Evolutionary conservation across 306 rosid species (phyloP).

Genomic region (Prunus armeniaca): DNA sequence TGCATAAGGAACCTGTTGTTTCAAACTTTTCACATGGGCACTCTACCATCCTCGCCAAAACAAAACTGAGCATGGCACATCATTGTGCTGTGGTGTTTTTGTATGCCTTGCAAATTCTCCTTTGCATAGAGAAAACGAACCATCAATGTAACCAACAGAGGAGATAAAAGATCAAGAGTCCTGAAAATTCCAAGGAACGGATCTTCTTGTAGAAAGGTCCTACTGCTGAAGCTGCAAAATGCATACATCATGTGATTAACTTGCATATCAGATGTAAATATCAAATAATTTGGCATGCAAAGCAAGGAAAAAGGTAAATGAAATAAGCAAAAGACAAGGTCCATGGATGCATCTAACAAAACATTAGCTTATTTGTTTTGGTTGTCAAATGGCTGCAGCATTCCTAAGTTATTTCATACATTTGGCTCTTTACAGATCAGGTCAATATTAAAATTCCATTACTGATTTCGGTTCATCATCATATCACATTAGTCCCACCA

Average conservation of each 20-base stretch:
- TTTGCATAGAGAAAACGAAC: conserved; percentile 16
- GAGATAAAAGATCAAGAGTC: no score
- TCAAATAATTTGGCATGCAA: no score
- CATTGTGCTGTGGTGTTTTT: conserved; percentile 28
- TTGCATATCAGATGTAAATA: no score
- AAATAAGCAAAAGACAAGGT: not conserved
- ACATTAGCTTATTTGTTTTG: not conserved
- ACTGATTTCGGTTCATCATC: no score
- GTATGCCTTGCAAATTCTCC: conserved; percentile 28
- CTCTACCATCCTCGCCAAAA: conserved; percentile 33
- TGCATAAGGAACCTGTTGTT: conserved; percentile 22
- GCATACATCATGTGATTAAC: no score
- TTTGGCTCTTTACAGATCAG: not conserved
- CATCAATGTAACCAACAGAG: no score
- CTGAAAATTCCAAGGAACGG: no score
- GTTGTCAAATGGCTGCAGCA: not conserved
- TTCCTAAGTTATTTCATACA: not conserved
- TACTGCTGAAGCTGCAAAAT: no score
- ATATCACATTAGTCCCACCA: no score
- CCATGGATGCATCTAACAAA: not conserved
- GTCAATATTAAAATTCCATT: not conserved
- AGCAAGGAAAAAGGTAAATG: not conserved
- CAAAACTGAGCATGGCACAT: conserved; percentile 38
- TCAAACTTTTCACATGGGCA: conserved; percentile 25
- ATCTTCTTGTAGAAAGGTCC: no score